Evolutionary conservation across 805 yeast species (phyloP).

Genomic region (Wickerhamomyces tratensis): DNA sequence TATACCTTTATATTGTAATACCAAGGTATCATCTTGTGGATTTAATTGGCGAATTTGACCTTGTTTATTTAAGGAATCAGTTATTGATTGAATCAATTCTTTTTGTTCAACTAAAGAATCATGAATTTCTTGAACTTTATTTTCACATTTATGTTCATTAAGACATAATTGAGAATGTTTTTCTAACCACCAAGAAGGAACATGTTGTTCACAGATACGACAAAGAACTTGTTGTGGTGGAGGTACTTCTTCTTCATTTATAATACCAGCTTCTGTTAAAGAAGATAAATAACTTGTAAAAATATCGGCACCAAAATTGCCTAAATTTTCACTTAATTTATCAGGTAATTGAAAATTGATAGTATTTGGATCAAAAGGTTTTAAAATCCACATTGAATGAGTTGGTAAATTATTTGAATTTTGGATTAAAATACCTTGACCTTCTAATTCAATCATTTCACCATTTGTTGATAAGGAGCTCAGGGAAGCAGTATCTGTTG

Average conservation of each 20-base stretch:
- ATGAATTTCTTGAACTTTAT: slow-evolving; percentile 64
- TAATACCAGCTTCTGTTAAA: slow-evolving; percentile 53
- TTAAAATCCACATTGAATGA: slow-evolving; percentile 90
- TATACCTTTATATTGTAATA: slow-evolving; percentile 45
- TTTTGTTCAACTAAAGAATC: slow-evolving; percentile 71
- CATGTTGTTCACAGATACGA: slow-evolving; percentile 80
- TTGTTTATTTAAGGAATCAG: slow-evolving; percentile 16
- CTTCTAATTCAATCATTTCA: slow-evolving; percentile 68
- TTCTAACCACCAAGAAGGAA: slow-evolving; percentile 97
- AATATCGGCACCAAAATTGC: slow-evolving; percentile 74
- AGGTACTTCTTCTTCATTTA: slow-evolving; percentile 58
- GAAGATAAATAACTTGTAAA: slow-evolving; percentile 64
- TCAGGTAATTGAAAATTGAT: slow-evolving; percentile 62
- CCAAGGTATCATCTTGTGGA: neutral
- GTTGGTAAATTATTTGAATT: slow-evolving; percentile 51
- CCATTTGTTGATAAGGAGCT: slow-evolving; percentile 44
- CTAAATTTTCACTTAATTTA: slow-evolving; percentile 62
- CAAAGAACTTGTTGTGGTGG: slow-evolving; percentile 79
- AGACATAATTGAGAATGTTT: slow-evolving; percentile 82
- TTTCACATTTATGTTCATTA: slow-evolving; percentile 75
- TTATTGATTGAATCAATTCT: slow-evolving; percentile 33
- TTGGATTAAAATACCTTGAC: slow-evolving; percentile 83
- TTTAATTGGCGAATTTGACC: slow-evolving; percentile 13
- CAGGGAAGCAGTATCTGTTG: slow-evolving; percentile 23
- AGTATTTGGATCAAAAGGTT: slow-evolving; percentile 62